Evolutionary conservation across 2,329 filamentous ascomycete species (phyloP).

Genomic region (Botrytis tulipae): DNA sequence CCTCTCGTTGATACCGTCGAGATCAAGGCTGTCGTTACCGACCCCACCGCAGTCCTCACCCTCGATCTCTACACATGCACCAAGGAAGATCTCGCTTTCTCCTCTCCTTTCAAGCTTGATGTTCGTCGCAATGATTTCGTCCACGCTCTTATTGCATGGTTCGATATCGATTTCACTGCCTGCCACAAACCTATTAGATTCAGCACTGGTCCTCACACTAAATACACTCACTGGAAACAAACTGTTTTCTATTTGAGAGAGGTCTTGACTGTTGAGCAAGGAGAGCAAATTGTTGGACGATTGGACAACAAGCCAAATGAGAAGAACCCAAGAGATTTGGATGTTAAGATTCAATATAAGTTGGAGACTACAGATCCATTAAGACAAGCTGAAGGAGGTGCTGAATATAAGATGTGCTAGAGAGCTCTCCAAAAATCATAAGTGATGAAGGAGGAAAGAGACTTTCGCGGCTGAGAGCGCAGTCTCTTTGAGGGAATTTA

Average conservation of each 20-base stretch:
- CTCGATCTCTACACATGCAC: slow-evolving; percentile 93
- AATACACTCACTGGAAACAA: slow-evolving; percentile 99
- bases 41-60: slow-evolving; percentile 79
- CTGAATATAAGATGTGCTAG: slow-evolving; percentile 78
- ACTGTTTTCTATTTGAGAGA: slow-evolving; percentile 97
- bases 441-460: slow-evolving; percentile 18
- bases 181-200: slow-evolving; percentile 98
- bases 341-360: slow-evolving; percentile 83
- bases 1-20: slow-evolving; percentile 97
- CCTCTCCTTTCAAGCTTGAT: slow-evolving; percentile 70
- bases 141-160: slow-evolving; percentile 96
- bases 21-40: slow-evolving; percentile 93
- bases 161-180: slow-evolving; percentile 97
- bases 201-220: slow-evolving; percentile 95
- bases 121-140: slow-evolving; percentile 89
- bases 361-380: slow-evolving; percentile 73
- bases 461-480: slow-evolving; percentile 40
- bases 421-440: slow-evolving; percentile 2
- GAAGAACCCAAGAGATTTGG: slow-evolving; percentile 92
- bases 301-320: slow-evolving; percentile 84
- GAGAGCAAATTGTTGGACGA: slow-evolving; percentile 72
- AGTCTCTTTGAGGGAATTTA: slow-evolving; percentile 29
- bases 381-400: slow-evolving; percentile 65
- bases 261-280: slow-evolving; percentile 85
- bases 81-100: slow-evolving; percentile 79